Conservation (phyloP, 2,329 filamentous ascomycete species). For the Paracamarosporium sp. region DNA sequence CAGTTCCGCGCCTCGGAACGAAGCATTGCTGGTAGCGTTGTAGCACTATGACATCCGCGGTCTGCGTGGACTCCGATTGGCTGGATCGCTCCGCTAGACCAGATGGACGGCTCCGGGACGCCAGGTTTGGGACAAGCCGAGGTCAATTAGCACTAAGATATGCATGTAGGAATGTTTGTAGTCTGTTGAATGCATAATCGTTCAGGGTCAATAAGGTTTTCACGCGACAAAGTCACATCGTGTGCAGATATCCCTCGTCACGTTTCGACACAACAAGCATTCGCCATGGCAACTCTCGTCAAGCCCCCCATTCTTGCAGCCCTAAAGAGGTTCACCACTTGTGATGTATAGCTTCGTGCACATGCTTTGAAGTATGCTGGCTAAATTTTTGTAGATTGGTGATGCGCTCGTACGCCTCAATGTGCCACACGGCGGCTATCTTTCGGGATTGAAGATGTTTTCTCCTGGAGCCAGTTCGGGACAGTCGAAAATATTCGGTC, state of each 20-base stretch:
- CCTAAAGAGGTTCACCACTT: slow-evolving; percentile 11
- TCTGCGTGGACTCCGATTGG: not conserved
- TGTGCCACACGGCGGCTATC: slow-evolving; percentile 51
- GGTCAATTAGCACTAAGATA: not conserved
- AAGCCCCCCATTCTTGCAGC: slow-evolving; percentile 12
- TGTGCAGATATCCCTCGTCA: not conserved
- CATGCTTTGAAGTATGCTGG: not conserved
- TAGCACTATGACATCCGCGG: not conserved
- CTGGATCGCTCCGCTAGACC: not conserved
- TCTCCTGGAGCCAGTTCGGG: slow-evolving; percentile 60
- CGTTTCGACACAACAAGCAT: not conserved
- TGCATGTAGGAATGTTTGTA: not conserved
- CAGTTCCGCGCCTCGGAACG: no score
- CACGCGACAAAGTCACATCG: not conserved
- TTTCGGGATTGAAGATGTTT: slow-evolving; percentile 62
- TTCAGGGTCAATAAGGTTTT: no score
- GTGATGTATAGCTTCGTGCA: slow-evolving; percentile 1
- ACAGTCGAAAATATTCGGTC: slow-evolving; percentile 60
- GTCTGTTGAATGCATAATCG: no score
- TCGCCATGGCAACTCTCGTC: not conserved
- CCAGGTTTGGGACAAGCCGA: not conserved
- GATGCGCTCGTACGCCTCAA: slow-evolving; percentile 12
- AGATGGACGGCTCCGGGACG: not conserved
- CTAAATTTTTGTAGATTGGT: slow-evolving; percentile 3
- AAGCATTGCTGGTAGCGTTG: no score